phyloP scores from a whole-genome alignment of 345 rosid species.

The Gossypium longicalyx region DNA sequence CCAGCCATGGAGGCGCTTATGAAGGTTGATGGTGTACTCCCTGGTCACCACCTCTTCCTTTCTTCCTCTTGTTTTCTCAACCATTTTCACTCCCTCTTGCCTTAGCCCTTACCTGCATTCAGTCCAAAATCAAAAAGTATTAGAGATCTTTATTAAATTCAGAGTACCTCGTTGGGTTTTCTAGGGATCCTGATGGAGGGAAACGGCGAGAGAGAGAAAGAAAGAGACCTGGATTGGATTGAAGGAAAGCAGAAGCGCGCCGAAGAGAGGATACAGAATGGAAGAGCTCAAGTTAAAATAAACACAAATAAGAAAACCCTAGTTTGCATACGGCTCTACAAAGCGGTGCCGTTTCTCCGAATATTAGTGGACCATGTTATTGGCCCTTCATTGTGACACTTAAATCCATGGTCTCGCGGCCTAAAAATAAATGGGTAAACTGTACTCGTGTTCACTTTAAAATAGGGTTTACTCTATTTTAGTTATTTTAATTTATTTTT shows the following conservation, averaged over 20 bases:
- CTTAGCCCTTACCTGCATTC: slow-evolving; percentile 28
- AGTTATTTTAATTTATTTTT: too few relatives aligned
- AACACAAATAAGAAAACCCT: not conserved
- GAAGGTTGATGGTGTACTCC: slow-evolving; percentile 87
- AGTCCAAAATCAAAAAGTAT: not conserved
- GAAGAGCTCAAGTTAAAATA: not conserved
- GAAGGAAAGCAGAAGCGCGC: not conserved
- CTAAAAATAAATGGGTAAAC: not conserved
- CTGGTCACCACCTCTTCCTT: slow-evolving; percentile 84
- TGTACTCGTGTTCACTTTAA: too few relatives aligned
- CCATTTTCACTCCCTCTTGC: slow-evolving; percentile 32
- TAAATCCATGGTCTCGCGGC: not conserved
- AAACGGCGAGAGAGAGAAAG: not conserved
- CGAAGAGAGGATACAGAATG: not conserved
- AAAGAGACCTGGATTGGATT: slow-evolving; percentile 15
- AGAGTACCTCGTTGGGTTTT: not conserved
- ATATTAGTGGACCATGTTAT: not conserved
- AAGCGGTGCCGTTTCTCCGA: not conserved
- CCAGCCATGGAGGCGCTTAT: slow-evolving; percentile 86
- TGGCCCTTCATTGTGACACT: not conserved
- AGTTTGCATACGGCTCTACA: not conserved
- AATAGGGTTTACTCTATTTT: too few relatives aligned
- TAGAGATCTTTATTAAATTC: too few relatives aligned
- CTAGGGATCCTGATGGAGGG: not conserved
- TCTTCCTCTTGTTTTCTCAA: slow-evolving; percentile 63